Evolutionary conservation across 129 eudicot genomes (phyloP), one percentile per base, ranked within the genome.

Genomic region (Chrysanthemum makinoi): DNA sequence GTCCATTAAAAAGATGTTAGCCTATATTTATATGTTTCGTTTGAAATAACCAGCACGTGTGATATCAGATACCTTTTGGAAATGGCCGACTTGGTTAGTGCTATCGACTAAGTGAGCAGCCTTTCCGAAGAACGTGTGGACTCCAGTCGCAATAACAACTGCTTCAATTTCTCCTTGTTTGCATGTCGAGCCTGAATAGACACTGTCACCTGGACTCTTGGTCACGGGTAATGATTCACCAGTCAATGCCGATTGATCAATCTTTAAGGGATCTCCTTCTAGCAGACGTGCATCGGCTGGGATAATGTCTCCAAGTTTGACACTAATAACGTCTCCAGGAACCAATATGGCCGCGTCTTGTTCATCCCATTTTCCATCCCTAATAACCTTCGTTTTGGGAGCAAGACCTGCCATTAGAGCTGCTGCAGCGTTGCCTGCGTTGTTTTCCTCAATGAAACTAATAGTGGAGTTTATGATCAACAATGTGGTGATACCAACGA

Each of bases 371-470:
- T 75, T 82, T 16, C 96, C 95, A 59, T 91, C 96, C 80, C 97
- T 84, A 72, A 91, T 44, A n/a, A 91, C 97, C 89, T 91, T 91
- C 13, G 96, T 80, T 68, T 91, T 91, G 51, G 97, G 97, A 3
- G 97, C 97, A 47, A 91, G 97, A 55, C 97, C 96, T 10, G 97
- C 97, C 97, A 91, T 91, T 0, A 91, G 79, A 14, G 97, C 97
- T 47, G 83, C 83, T 9, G 97, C 97, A 62, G 97, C 97, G 75
- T 88, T 91, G 46, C 97, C 97, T 30, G 97, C 97, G 57, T 88
- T 91, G 87, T 88, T 91, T 78, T 91, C 97, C 61, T 91, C 97
- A 0, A 88, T 74, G 78, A 88, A 91, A 69, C 97, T 91, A 13
- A 91, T 88, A 59, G 97, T 91, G 68, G 97, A 91, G 89, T 91